Evolutionary conservation across 2,329 filamentous ascomycete genomes (phyloP), one percentile per base, ranked within the genome.

Genomic region (Clonostachys solani): DNA sequence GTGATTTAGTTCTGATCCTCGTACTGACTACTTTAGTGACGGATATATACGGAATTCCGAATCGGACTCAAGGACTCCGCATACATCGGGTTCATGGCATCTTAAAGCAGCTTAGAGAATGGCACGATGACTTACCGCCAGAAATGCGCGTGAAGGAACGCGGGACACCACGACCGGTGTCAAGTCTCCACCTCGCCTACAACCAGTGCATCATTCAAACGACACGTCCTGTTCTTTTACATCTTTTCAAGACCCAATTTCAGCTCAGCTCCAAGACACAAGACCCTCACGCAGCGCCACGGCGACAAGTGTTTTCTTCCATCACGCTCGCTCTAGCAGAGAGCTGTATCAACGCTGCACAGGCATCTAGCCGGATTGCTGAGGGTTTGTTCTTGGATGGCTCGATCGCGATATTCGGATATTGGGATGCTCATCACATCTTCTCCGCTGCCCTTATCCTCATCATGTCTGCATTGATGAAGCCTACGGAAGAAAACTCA

Each of bases 201-300:
- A 60, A 60, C 12, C 62, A 66, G n/a, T 64, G 60, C 47, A 63
- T 66, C 15, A 64, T 65, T 35, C 63, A 62, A 43, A 64, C 63
- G 0, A 64, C 63, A 0, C 57, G 63, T 0, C 63, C 63, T 0
- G 56, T 66, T 1, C 46, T 66, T 0, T 46, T 66, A 0, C 56
- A 65, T 1, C 56, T 66, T 0, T 63, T 66, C 33, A 63, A 62
- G 5, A 49, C 58, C 0, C 59, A 64, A 18, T 60, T 60, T 1
- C 58, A 58, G 9, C 47, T 60, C 1, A 53, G 55, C 0, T 12
- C 48, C 15, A 17, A 43, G 17, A 4, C 36, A 44, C 12, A 50
- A 44, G 12, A 46, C n/a, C 33, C 16, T 12, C 12, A 6, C 15
- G 36, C n/a, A 17, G 42, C 51, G 10, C 51, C 54, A 13, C 33